Conservation (phyloP, 331 rosid genomes). For the Pyrus hybrid region DNA sequence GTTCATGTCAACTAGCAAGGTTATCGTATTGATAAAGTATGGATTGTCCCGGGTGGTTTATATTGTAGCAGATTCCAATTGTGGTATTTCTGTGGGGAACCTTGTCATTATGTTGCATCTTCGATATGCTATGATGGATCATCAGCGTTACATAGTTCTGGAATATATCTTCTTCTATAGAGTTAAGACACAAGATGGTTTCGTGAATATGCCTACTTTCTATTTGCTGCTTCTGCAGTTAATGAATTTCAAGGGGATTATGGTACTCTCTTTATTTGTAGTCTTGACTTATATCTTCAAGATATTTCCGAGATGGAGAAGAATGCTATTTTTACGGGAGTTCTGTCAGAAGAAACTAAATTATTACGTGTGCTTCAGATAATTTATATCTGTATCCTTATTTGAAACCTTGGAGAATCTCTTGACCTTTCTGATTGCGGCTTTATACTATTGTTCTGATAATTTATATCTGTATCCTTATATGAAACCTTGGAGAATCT, state of each 20-base stretch:
- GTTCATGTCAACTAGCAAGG: background rate
- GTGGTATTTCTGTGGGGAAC: slow-evolving; percentile 34
- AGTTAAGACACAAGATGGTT: background rate
- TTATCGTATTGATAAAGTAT: slow-evolving; percentile 18
- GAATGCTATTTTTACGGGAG: slow-evolving; percentile 28
- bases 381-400: slow-evolving; percentile 18
- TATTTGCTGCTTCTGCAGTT: slow-evolving; percentile 6
- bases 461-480: slow-evolving; percentile 18
- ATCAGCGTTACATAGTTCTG: slow-evolving; percentile 23
- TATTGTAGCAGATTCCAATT: slow-evolving; percentile 27
- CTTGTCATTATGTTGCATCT: slow-evolving; percentile 32
- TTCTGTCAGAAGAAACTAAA: slow-evolving; percentile 39
- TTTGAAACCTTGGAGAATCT: slow-evolving; percentile 39
- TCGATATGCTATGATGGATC: slow-evolving; percentile 29
- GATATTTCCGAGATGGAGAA: slow-evolving; percentile 12
- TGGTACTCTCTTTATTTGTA: slow-evolving; percentile 13
- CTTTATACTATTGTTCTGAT: slow-evolving; percentile 31
- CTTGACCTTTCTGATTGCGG: slow-evolving; percentile 31
- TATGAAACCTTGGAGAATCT: slow-evolving; percentile 39
- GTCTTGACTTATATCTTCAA: slow-evolving; percentile 10
- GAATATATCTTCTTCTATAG: slow-evolving; percentile 26
- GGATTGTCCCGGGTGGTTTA: slow-evolving; percentile 38
- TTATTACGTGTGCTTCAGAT: slow-evolving; percentile 26
- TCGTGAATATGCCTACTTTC: background rate
- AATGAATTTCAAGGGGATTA: slow-evolving; percentile 2